These are phyloP conservation scores for Picea mariana DNA, from an alignment of 83 land plant species.

Conservation along the genomic window DNA sequence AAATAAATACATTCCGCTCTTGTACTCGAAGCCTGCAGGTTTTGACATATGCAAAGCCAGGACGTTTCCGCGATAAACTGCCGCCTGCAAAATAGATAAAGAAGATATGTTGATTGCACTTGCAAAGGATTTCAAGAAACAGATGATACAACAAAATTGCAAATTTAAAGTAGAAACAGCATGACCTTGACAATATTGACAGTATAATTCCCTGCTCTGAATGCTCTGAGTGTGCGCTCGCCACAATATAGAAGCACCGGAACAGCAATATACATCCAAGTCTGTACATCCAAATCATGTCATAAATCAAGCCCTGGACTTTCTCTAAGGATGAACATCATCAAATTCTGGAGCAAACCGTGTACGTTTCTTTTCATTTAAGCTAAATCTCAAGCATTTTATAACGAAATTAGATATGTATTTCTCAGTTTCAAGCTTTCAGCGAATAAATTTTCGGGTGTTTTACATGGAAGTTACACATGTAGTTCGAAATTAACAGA, in stretches of 20 bases:
- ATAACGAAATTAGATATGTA: too few species aligned
- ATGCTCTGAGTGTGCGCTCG: constrained; percentile 19
- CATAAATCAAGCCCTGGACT: not conserved
- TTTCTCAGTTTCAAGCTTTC: too few species aligned
- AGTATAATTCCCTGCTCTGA: constrained; percentile 19
- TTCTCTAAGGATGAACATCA: not conserved
- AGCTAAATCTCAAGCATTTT: not conserved
- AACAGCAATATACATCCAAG: constrained; percentile 30
- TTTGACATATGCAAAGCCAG: constrained; percentile 71
- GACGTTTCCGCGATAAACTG: constrained; percentile 72
- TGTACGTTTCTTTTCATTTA: not conserved
- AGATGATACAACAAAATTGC: not conserved
- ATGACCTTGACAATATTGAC: constrained; percentile 28
- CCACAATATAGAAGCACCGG: constrained; percentile 26
- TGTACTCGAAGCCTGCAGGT: constrained; percentile 71
- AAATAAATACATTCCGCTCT: constrained; percentile 82
- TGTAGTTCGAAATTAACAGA: too few species aligned
- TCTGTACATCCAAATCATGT: constrained; percentile 11
- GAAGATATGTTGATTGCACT: not conserved
- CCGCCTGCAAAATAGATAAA: constrained; percentile 39
- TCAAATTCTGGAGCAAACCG: not conserved
- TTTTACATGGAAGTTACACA: too few species aligned
- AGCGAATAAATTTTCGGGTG: too few species aligned
- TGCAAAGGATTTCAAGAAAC: not conserved
- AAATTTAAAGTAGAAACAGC: not conserved